Percentiles rank a stretch among this genome's conserved stretches.
These are phyloP conservation scores for Cercospora sojina DNA, from an alignment of 2,329 filamentous ascomycete genomes.

Conservation along the genomic window DNA sequence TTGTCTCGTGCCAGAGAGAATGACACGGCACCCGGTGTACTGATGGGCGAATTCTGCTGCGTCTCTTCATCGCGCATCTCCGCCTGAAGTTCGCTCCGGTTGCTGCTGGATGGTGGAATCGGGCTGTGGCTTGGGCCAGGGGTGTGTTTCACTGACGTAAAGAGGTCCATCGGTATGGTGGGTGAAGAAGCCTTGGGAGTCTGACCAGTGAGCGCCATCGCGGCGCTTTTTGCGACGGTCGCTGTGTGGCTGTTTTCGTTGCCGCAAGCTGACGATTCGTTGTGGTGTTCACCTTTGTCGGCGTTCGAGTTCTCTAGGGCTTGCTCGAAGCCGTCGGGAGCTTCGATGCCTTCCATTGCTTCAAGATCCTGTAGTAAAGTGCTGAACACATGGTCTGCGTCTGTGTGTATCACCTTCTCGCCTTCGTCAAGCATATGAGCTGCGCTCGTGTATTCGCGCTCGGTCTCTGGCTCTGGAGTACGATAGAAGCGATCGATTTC, in stretches of 20 bases:
- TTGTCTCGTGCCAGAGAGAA: background rate
- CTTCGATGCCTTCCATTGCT: background rate
- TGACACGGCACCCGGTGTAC: background rate
- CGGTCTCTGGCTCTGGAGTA: background rate
- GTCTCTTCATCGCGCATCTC: conserved; percentile 25
- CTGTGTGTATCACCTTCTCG: background rate
- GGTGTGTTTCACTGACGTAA: background rate
- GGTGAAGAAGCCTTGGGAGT: background rate
- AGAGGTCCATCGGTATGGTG: background rate
- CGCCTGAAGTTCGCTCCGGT: conserved; percentile 19
- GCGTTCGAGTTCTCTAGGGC: background rate
- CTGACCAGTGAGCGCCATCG: background rate
- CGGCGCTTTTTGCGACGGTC: background rate
- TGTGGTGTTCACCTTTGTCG: background rate
- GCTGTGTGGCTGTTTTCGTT: background rate
- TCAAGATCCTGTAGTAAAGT: conserved; percentile 11
- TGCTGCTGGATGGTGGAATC: conserved; percentile 15
- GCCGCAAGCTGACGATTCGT: background rate
- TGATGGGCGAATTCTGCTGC: conserved; percentile 7
- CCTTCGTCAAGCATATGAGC: background rate
- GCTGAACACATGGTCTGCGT: background rate
- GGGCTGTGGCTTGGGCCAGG: background rate
- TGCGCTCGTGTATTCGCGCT: background rate
- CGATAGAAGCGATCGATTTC: conserved; percentile 20
- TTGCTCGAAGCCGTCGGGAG: background rate